phyloP scores from a whole-genome alignment of 1,284 basidiomycete species.

The Ustilago shanxiensis region DNA sequence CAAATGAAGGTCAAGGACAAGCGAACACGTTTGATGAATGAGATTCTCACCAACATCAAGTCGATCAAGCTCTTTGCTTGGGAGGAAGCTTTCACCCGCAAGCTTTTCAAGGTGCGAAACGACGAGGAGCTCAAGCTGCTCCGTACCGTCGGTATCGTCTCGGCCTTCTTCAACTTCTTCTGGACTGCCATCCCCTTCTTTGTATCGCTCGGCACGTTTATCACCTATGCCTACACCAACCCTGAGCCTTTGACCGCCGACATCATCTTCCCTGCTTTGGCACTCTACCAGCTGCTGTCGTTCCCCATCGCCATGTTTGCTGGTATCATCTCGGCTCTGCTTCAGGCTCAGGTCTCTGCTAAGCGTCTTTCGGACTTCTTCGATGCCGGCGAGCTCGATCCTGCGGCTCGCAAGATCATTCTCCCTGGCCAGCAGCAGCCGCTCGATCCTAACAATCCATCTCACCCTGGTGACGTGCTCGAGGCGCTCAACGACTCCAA shows the following conservation, averaged over 20 bases:
- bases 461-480: slow-evolving; percentile 36
- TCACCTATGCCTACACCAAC: slow-evolving; percentile 81
- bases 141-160: slow-evolving; percentile 80
- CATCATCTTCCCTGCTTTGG: slow-evolving; percentile 70
- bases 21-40: slow-evolving; percentile 67
- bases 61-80: slow-evolving; percentile 68
- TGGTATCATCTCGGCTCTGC: slow-evolving; percentile 63
- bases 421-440: slow-evolving; percentile 36
- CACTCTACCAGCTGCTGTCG: slow-evolving; percentile 74
- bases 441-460: slow-evolving; percentile 24
- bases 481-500: slow-evolving; percentile 23
- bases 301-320: slow-evolving; percentile 79
- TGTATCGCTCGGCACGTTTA: slow-evolving; percentile 85
- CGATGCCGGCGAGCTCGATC: slow-evolving; percentile 76
- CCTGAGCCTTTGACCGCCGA: slow-evolving; percentile 77
- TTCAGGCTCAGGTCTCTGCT: slow-evolving; percentile 66
- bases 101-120: slow-evolving; percentile 79
- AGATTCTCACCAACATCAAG: slow-evolving; percentile 67
- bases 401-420: slow-evolving; percentile 65
- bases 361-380: slow-evolving; percentile 73
- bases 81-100: slow-evolving; percentile 72
- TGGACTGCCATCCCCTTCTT: slow-evolving; percentile 82
- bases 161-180: slow-evolving; percentile 78
- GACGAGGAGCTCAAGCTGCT: slow-evolving; percentile 82
- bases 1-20: slow-evolving; percentile 91